Evolutionary conservation across 805 yeast genomes (phyloP).

Genomic region (Saturnispora dispora): DNA sequence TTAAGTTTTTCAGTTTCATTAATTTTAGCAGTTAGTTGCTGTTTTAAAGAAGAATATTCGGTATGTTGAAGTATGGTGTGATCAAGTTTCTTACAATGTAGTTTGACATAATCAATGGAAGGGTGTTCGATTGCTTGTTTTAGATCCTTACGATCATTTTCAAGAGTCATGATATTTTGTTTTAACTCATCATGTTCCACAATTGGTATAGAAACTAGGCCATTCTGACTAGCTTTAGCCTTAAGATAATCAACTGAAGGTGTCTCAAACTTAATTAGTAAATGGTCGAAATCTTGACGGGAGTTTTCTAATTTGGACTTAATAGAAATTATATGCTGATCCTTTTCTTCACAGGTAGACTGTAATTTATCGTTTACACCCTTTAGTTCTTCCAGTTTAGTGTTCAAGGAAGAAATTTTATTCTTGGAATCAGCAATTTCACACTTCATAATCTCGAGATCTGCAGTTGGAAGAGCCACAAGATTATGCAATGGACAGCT

Average conservation of each 20-base stretch:
- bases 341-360: not conserved
- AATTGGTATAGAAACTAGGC: slow-evolving; percentile 12
- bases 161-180: not conserved
- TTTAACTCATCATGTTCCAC: slow-evolving; percentile 22
- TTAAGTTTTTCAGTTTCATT: not conserved
- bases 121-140: not conserved
- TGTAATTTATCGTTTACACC: not conserved
- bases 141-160: not conserved
- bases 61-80: not conserved
- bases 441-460: not conserved
- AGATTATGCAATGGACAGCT: slow-evolving; percentile 25
- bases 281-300: not conserved
- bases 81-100: not conserved
- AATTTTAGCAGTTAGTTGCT: not conserved
- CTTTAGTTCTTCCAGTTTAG: not conserved
- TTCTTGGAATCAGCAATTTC: slow-evolving; percentile 8
- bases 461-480: slow-evolving; percentile 17
- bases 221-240: slow-evolving; percentile 1
- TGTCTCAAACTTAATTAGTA: slow-evolving; percentile 6
- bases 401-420: slow-evolving; percentile 1
- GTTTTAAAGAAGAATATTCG: not conserved
- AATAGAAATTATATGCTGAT: not conserved
- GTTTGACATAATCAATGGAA: not conserved
- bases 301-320: not conserved
- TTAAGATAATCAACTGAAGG: slow-evolving; percentile 12